These are phyloP conservation scores for Nepenthes mirabilis DNA, from an alignment of 148 eudicot species.

Conservation along the genomic window DNA sequence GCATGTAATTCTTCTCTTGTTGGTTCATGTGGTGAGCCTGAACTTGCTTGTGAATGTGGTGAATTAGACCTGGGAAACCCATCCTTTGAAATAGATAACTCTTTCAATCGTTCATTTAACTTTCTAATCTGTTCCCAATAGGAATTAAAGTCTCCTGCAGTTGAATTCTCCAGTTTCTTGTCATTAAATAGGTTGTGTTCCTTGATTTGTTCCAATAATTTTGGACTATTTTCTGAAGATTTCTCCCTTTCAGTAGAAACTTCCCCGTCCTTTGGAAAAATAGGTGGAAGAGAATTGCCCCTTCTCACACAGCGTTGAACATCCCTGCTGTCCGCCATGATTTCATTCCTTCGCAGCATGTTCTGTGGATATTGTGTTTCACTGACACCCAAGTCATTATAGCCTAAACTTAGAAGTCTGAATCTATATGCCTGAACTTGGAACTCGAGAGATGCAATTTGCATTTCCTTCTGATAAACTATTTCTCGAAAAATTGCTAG, in stretches of 20 bases:
- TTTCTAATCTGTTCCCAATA: conserved; percentile 71
- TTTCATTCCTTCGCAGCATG: conserved; percentile 27
- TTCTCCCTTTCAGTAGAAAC: conserved; percentile 24
- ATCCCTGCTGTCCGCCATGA: conserved; percentile 9
- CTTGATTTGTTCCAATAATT: conserved; percentile 13
- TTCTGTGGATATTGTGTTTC: conserved; percentile 53
- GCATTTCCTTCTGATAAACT: conserved; percentile 85
- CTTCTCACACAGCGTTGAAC: conserved; percentile 21
- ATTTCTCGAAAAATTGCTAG: conserved; percentile 56
- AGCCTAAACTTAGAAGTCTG: conserved; percentile 62
- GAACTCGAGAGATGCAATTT: conserved; percentile 63
- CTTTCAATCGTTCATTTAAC: conserved; percentile 56
- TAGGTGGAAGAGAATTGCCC: conserved; percentile 37
- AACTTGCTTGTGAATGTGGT: conserved; percentile 10
- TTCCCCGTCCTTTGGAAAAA: conserved; percentile 22
- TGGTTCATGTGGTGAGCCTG: conserved; percentile 7
- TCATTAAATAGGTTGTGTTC: conserved; percentile 13
- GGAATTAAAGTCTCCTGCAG: conserved; percentile 23
- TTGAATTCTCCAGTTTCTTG: conserved; percentile 16
- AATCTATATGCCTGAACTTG: conserved; percentile 76
- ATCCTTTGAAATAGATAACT: conserved; percentile 13
- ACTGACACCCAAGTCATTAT: conserved; percentile 27
- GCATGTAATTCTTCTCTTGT: conserved; percentile 10
- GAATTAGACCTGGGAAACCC: conserved; percentile 12
- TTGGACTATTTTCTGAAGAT: conserved; percentile 20